Evolutionary conservation across 139 green algal genomes (phyloP), one percentile per base, ranked within the genome.

Genomic region (Astrephomene gubernaculifera): DNA sequence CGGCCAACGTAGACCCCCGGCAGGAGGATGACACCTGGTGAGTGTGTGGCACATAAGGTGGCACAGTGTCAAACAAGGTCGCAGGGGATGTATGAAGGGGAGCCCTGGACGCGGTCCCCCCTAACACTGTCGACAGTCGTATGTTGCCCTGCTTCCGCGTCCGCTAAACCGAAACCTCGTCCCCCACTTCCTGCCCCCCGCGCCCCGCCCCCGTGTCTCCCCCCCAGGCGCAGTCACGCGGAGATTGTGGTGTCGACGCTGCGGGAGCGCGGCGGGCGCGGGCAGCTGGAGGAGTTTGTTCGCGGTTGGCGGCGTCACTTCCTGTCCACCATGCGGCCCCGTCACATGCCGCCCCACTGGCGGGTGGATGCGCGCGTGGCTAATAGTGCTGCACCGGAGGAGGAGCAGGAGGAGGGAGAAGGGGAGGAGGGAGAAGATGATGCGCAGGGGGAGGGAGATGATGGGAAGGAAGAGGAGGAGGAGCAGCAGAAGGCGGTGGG

Each of bases 281-380:
- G 25, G 22, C 80, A 69, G 4, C 57, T 91, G 38, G 88, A 82
- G 57, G 83, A 49, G 27, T 91, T 91, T 49, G 57, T 91, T 4
- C 65, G 67, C 2, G 88, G 64, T 38, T 91, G 88, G 88, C 43
- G 88, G 29, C 70, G n/a, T 17, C 88, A 91, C 65, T 91, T 91
- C 57, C 67, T 91, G 44, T 63, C 61, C 24, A 53, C 64, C 31
- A 91, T 91, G 87, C 52, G 65, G 8, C 78, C 80, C 61, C 70
- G 52, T 38, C 86, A 68, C 65, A 64, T 91, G 53, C 83, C 88
- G 12, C 83, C 79, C 0, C 83, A 88, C 57, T 91, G 88, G 88
- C 78, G 75, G 4, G 88, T 91, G 10, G 65, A 85, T 39, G 72
- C 79, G 7, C 65, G 88, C 14, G 83, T 91, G 44, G 65, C 41